Conservation (phyloP, 2,329 filamentous ascomycete genomes). For the Sodiomyces alkalinus region DNA sequence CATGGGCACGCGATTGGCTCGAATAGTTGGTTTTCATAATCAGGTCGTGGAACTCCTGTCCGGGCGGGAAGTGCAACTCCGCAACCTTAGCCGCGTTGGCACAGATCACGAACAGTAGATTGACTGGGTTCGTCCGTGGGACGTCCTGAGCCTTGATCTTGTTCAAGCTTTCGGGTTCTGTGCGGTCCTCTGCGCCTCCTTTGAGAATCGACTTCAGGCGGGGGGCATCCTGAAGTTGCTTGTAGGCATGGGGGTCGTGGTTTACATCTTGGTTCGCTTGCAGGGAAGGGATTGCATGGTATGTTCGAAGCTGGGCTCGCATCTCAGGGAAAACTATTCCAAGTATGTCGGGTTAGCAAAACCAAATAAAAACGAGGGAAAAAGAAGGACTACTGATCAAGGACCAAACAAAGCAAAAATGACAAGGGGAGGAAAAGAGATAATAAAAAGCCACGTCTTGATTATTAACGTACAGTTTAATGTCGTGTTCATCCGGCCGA, state of each 20-base stretch:
- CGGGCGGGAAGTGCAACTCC: constrained; percentile 75
- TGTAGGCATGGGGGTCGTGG: constrained; percentile 91
- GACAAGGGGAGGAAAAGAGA: constrained; percentile 1
- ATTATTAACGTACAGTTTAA: constrained; percentile 72
- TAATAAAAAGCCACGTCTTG: constrained; percentile 2
- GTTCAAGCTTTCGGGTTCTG: constrained; percentile 71
- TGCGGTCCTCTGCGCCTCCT: constrained; percentile 78
- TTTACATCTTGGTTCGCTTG: constrained; percentile 91
- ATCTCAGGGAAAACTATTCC: constrained; percentile 88
- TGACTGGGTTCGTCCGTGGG: constrained; percentile 85
- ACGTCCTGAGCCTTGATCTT: constrained; percentile 56
- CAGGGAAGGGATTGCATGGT: constrained; percentile 91
- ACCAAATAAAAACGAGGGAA: no score
- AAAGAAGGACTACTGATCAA: constrained; percentile 7
- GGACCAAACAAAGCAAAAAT: no score
- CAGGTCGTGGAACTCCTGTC: constrained; percentile 86
- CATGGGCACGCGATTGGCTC: constrained; percentile 67
- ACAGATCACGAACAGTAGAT: constrained; percentile 88
- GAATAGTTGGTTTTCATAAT: constrained; percentile 80
- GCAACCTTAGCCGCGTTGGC: constrained; percentile 83
- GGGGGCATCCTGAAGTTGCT: constrained; percentile 92
- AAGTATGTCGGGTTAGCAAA: constrained; percentile 6
- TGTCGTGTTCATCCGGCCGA: constrained; percentile 97
- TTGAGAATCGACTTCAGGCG: constrained; percentile 94
- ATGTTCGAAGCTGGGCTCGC: constrained; percentile 92